Percentiles rank a stretch among this genome's conserved stretches.
Evolutionary conservation across 495 filamentous ascomycete genomes (phyloP).

Genomic region (Cudoniella acicularis): DNA sequence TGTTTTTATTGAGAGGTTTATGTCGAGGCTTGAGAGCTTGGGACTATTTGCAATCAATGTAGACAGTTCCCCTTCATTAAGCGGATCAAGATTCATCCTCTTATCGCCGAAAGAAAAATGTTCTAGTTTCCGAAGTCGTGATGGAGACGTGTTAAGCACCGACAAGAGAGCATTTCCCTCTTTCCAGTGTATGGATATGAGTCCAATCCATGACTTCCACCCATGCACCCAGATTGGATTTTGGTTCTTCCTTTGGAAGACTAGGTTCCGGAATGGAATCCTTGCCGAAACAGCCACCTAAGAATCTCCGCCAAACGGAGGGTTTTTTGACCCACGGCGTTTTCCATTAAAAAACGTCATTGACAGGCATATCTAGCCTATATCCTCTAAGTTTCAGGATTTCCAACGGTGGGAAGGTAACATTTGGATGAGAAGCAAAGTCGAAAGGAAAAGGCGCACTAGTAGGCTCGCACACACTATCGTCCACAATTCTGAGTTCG

Average conservation of each 20-base stretch:
- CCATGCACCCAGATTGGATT: background rate
- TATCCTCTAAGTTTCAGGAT: background rate
- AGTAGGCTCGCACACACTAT: background rate
- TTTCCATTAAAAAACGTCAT: no score
- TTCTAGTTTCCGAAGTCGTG: background rate
- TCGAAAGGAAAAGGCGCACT: background rate
- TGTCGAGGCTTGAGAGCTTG: background rate
- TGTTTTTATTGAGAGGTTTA: background rate
- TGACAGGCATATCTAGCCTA: no score
- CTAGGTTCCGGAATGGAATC: background rate
- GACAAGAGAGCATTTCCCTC: no score
- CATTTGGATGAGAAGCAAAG: background rate
- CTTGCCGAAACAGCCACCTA: no score
- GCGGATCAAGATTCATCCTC: background rate
- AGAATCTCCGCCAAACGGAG: no score
- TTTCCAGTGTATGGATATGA: background rate
- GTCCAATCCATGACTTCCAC: background rate
- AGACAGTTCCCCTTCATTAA: background rate
- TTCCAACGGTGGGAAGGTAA: background rate
- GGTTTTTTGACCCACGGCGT: no score
- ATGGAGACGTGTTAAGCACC: no score
- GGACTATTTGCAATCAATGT: background rate
- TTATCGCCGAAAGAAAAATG: background rate
- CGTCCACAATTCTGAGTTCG: background rate
- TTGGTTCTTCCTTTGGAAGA: background rate